phyloP scores from a whole-genome alignment of 352 stramenopile species.

The Pythium scleroteichum region DNA sequence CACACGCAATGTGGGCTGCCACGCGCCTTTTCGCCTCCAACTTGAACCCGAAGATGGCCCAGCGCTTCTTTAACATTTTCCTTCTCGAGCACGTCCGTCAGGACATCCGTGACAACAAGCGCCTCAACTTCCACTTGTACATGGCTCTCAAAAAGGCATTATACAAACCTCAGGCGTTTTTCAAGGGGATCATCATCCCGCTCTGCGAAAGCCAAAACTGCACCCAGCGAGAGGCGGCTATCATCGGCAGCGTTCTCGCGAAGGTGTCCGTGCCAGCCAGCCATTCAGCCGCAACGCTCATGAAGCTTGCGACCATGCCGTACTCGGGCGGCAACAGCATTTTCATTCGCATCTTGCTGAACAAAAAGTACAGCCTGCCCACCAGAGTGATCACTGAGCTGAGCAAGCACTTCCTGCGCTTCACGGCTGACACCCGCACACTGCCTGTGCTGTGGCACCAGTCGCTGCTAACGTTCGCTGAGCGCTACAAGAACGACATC shows the following conservation, averaged over 20 bases:
- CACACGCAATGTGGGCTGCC: slow-evolving; percentile 97
- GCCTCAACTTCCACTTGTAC: slow-evolving; percentile 99
- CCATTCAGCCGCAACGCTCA: slow-evolving; percentile 98
- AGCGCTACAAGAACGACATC: slow-evolving; percentile 99
- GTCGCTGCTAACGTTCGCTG: slow-evolving; percentile 96
- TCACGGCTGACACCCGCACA: slow-evolving; percentile 83
- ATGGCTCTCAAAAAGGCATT: slow-evolving; percentile 98
- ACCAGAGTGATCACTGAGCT: slow-evolving; percentile 96
- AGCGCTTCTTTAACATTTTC: slow-evolving; percentile 99
- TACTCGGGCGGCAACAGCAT: slow-evolving; percentile 98
- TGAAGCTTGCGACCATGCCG: slow-evolving; percentile 96
- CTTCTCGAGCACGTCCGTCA: slow-evolving; percentile 96
- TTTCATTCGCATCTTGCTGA: slow-evolving; percentile 98
- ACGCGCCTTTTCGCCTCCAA: slow-evolving; percentile 99
- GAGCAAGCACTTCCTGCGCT: slow-evolving; percentile 95
- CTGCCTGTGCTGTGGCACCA: slow-evolving; percentile 99
- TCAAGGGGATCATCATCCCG: slow-evolving; percentile 99
- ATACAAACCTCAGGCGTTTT: slow-evolving; percentile 99
- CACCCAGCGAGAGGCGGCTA: slow-evolving; percentile 96
- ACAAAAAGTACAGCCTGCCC: slow-evolving; percentile 99
- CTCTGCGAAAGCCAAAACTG: slow-evolving; percentile 94
- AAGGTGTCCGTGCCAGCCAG: slow-evolving; percentile 99
- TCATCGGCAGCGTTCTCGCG: slow-evolving; percentile 96
- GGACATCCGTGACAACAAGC: slow-evolving; percentile 97
- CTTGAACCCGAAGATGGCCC: slow-evolving; percentile 98